Conservation (phyloP, 139 green algal genomes). For the Diplosphaera chodatii region DNA sequence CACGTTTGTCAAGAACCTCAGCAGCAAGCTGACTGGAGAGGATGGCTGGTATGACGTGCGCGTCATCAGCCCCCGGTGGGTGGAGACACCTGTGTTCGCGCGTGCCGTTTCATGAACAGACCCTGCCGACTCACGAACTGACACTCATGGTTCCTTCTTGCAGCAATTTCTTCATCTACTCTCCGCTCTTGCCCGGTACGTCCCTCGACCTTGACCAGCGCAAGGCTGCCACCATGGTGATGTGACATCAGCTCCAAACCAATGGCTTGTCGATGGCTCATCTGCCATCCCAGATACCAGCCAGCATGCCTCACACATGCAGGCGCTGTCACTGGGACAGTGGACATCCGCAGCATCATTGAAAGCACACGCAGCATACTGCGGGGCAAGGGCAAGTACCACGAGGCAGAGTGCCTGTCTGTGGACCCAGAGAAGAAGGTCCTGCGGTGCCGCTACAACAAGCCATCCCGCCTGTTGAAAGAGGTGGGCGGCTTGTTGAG, state of each 20-base stretch:
- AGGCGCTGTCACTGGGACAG: slow-evolving; percentile 20
- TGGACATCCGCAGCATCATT: slow-evolving; percentile 23
- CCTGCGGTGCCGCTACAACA: slow-evolving; percentile 32
- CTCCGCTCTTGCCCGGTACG: slow-evolving; percentile 25
- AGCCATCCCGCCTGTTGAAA: neutral
- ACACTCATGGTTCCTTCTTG: slow-evolving; percentile 28
- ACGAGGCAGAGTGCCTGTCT: slow-evolving; percentile 66
- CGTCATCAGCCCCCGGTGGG: slow-evolving; percentile 20
- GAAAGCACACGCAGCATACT: slow-evolving; percentile 8
- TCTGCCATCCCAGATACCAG: neutral
- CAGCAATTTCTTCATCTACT: slow-evolving; percentile 27
- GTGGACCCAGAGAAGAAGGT: slow-evolving; percentile 63
- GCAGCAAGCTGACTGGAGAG: slow-evolving; percentile 10
- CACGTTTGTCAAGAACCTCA: slow-evolving; percentile 2
- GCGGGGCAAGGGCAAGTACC: slow-evolving; percentile 56
- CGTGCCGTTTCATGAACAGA: neutral
- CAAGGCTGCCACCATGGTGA: too few relatives aligned
- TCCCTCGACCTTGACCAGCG: too few relatives aligned
- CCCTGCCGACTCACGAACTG: slow-evolving; percentile 17
- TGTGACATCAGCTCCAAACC: too few relatives aligned
- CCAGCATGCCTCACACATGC: neutral
- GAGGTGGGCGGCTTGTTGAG: slow-evolving; percentile 11
- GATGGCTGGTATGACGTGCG: slow-evolving; percentile 30
- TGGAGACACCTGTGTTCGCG: neutral
- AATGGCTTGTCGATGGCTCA: neutral